Percentiles rank a stretch among this genome's conserved stretches.
Conservation (phyloP, 495 filamentous ascomycete genomes). For the Xylaria nigripes region DNA sequence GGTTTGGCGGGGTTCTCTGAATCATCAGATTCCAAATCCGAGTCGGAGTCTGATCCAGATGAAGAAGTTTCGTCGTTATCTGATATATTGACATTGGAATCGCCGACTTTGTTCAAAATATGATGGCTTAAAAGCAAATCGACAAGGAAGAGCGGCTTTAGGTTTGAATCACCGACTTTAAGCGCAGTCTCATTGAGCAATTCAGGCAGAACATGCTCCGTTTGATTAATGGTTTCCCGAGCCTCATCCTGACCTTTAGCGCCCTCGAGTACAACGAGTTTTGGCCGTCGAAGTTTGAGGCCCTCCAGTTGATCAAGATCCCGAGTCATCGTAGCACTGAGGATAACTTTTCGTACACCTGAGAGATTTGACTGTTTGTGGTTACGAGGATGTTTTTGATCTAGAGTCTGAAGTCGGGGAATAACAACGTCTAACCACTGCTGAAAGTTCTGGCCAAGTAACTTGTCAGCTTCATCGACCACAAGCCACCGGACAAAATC, state of each 20-base stretch:
- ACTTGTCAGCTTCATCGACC: constrained; percentile 88
- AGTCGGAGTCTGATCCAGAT: constrained; percentile 26
- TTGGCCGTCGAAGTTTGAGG: constrained; percentile 64
- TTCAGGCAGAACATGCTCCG: constrained; percentile 54
- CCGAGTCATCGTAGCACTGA: constrained; percentile 90
- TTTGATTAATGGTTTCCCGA: constrained; percentile 15
- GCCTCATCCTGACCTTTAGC: constrained; percentile 22
- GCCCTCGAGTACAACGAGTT: constrained; percentile 64
- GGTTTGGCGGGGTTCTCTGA: constrained; percentile 7
- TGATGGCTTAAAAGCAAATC: constrained; percentile 46
- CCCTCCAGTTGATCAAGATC: constrained; percentile 73
- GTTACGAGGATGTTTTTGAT: constrained; percentile 30
- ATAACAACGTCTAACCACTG: constrained; percentile 77
- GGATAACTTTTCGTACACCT: constrained; percentile 60
- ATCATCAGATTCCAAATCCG: constrained; percentile 11
- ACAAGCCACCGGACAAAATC: constrained; percentile 74
- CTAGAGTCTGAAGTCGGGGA: constrained; percentile 47
- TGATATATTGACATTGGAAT: neutral
- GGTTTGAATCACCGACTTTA: constrained; percentile 60
- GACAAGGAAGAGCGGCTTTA: constrained; percentile 79
- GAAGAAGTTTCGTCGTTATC: constrained; percentile 25
- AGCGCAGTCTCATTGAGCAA: constrained; percentile 65
- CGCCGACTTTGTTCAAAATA: constrained; percentile 14
- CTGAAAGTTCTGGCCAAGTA: constrained; percentile 87
- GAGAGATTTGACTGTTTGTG: constrained; percentile 43